A percentile compares a stretch with the other conserved stretches of the same genome.
These are phyloP conservation scores for Fusarium armeniacum DNA, from an alignment of 2,329 filamentous ascomycete species.

Conservation along the genomic window DNA sequence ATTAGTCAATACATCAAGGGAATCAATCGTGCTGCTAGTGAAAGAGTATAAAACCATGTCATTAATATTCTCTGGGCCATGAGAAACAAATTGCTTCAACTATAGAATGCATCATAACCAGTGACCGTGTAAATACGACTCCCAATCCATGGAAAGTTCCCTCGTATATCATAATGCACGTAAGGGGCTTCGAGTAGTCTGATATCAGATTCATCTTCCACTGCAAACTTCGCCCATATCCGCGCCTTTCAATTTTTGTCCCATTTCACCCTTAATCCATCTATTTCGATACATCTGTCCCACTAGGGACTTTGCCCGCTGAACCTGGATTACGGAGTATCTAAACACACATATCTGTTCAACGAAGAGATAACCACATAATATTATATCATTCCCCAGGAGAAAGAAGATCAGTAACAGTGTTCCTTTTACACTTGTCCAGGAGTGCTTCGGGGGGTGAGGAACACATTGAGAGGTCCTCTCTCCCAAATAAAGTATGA, in stretches of 20 bases:
- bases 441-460: neutral
- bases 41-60: fast-evolving
- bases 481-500: neutral
- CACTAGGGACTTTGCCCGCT: no score
- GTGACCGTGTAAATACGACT: neutral
- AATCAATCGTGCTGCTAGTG: fast-evolving
- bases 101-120: no score
- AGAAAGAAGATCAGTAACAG: no score
- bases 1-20: fast-evolving
- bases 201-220: fast-evolving
- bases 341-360: no score
- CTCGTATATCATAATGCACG: neutral
- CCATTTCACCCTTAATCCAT: neutral
- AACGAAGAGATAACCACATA: no score
- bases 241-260: neutral
- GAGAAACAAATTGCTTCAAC: neutral
- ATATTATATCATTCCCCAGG: no score
- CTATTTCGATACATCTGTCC: no score
- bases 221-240: neutral
- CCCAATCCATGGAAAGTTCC: neutral
- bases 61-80: neutral
- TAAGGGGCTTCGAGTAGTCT: neutral
- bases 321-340: no score
- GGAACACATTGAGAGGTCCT: neutral
- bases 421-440: no score